Evolutionary conservation across 2,329 filamentous ascomycete species (phyloP), one percentile per base, ranked within the genome.

Genomic region (Colletotrichum tanaceti): DNA sequence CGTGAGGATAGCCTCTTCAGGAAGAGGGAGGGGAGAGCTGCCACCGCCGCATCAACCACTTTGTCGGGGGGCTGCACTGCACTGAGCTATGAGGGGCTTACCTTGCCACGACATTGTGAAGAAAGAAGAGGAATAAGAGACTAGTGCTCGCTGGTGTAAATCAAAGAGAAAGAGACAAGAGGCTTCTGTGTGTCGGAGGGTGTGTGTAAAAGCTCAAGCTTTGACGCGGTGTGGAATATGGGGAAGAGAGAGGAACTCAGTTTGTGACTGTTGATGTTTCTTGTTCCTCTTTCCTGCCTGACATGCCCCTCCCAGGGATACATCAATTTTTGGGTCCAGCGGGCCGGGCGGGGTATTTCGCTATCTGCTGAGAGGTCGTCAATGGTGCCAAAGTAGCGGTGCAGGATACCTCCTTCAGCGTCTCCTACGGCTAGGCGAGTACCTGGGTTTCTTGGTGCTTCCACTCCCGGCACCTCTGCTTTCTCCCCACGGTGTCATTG

Each of bases 41-140:
- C 53, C 61, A 64, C 22, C 53, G 53, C 61, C 38, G 52, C 24
- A 55, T 54, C 39, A 28, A 35, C 24, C 39, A 18, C 32, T 35
- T 35, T 39, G 28, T 35, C 35, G 44, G 73, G 73, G 70, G 63
- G 61, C 41, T 44, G 41, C 41, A 44, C 41, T 9, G 18, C 41
- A 20, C 32, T 20, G 50, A 35, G 32, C 32, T 35, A 35, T 20
- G 44, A 35, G 49, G 22, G 71, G 76, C 76, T 75, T 76, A 92
- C 91, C 88, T 90, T 93, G 90, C 90, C 90, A 92, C 81, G 90
- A 92, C 90, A 92, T 91, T 78, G 74, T 87, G 77, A 69, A 72
- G 73, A 63, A 53, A 50, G 49, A 57, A 67, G 52, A 44, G 52
- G 47, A 65, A 61, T 20, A 58, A 53, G 52, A 63, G 44, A 68